Evolutionary conservation across 805 yeast species (phyloP).

Genomic region (Spathaspora gorwiae): DNA sequence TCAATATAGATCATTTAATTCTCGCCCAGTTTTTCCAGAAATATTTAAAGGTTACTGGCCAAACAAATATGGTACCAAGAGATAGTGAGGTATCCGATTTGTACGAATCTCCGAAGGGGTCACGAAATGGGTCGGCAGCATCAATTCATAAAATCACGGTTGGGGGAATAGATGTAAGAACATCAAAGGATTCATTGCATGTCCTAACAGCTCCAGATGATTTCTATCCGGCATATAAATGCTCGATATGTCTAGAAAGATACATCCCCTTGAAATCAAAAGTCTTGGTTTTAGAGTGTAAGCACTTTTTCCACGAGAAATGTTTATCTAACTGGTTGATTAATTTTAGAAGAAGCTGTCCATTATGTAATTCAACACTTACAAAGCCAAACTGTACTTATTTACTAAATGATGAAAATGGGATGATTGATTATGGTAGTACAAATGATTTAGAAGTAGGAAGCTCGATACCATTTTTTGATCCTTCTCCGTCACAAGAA

Average conservation of each 20-base stretch:
- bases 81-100: slow-evolving; percentile 4
- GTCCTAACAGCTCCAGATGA: slow-evolving; percentile 26
- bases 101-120: slow-evolving; percentile 10
- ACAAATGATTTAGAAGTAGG: slow-evolving; percentile 15
- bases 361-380: slow-evolving; percentile 46
- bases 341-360: slow-evolving; percentile 50
- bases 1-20: slow-evolving; percentile 31
- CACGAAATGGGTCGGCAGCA: slow-evolving; percentile 16
- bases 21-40: slow-evolving; percentile 18
- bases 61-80: slow-evolving; percentile 13
- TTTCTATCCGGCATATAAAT: slow-evolving; percentile 45
- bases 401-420: slow-evolving; percentile 16
- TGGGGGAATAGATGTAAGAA: slow-evolving; percentile 37
- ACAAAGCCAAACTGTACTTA: slow-evolving; percentile 6
- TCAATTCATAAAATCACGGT: slow-evolving; percentile 33
- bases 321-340: slow-evolving; percentile 62
- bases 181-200: slow-evolving; percentile 12
- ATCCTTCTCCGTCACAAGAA: slow-evolving; percentile 1
- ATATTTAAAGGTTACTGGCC: slow-evolving; percentile 30
- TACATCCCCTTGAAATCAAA: slow-evolving; percentile 43
- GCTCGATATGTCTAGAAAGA: slow-evolving; percentile 57
- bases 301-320: slow-evolving; percentile 55
- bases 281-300: slow-evolving; percentile 53
- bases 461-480: slow-evolving; percentile 1
- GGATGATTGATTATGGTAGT: slow-evolving; percentile 18